Evolutionary conservation across 306 rosid genomes (phyloP), one percentile per base, ranked within the genome.

Genomic region (Rosa persica): DNA sequence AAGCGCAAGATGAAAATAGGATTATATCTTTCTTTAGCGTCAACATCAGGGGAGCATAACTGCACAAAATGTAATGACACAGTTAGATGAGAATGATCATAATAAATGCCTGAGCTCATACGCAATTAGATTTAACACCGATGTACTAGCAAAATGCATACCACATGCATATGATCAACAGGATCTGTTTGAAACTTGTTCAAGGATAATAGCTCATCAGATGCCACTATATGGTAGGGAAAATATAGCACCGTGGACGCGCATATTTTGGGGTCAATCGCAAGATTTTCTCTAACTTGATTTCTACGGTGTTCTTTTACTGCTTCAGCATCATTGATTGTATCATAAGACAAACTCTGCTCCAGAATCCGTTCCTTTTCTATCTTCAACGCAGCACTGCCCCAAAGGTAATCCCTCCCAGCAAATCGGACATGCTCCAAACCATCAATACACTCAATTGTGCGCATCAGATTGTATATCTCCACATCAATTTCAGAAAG

Each of bases 1-100:
- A 94, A 90, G 39, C 72, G 92, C 93, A 94, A 87, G 82, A 94
- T 88, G 87, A 90, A 94, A 77, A 81, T 74, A 8, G 98, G 98
- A 90, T 94, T 90, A 82, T 94, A 94, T 52, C 85, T 83, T 58
- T 83, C 85, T 78, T 79, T 66, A 15, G 67, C 83, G 80, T 81
- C 87, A 75, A 60, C 70, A 67, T 57, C 77, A 67, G 84, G 76
- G 80, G 75, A 82, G 58, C 47, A 44, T 51, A 79, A 76, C 96
- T 91, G 91, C 77, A 68, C 22, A 65, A 64, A 60, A 89, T 67
- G 66, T 79, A 58, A 76, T 8, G 34, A 5, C 2, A 30, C 8
- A 77, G 71, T 83, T 76, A 80, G 82, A 76, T 65, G 76, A 79
- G 55, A 87, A 78, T 73, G 34, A 55, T 66, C 65, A 47, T 11